These are phyloP conservation scores for Rubia peregrina DNA, from an alignment of 305 asterid species.

Conservation along the genomic window DNA sequence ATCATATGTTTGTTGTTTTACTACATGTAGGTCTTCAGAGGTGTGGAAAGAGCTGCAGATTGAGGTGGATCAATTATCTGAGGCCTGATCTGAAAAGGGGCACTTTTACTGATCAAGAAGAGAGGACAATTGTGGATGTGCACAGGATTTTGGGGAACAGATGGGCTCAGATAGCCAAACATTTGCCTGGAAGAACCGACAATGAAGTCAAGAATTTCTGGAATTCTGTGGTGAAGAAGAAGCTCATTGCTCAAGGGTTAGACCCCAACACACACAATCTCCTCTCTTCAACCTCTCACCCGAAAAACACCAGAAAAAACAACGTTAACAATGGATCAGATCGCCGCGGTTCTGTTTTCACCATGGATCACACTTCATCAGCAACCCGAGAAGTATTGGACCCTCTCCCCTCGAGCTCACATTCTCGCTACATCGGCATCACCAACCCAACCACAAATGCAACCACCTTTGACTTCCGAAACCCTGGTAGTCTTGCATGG, in stretches of 20 bases:
- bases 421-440: neutral
- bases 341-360: conserved; percentile 31
- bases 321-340: neutral
- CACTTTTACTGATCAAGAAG: conserved; percentile 75
- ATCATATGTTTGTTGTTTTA: neutral
- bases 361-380: conserved; percentile 31
- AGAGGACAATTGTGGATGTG: conserved; percentile 68
- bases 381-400: conserved; percentile 20
- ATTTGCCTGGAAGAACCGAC: conserved; percentile 86
- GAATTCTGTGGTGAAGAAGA: conserved; percentile 88
- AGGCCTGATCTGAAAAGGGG: conserved; percentile 88
- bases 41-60: conserved; percentile 89
- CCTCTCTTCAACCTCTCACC: conserved; percentile 32
- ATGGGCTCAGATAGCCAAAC: conserved; percentile 96
- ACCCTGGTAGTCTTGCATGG: conserved; percentile 22
- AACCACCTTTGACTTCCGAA: conserved; percentile 22
- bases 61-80: conserved; percentile 85
- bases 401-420: conserved; percentile 15
- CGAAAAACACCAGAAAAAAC: neutral
- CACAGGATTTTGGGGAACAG: conserved; percentile 81
- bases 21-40: conserved; percentile 55
- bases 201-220: conserved; percentile 92
- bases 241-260: conserved; percentile 80
- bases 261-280: conserved; percentile 95
- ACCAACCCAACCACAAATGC: neutral